Evolutionary conservation across 1,139 yeast species (phyloP), one percentile per base, ranked within the genome.

Genomic region (Yarrowia galli): DNA sequence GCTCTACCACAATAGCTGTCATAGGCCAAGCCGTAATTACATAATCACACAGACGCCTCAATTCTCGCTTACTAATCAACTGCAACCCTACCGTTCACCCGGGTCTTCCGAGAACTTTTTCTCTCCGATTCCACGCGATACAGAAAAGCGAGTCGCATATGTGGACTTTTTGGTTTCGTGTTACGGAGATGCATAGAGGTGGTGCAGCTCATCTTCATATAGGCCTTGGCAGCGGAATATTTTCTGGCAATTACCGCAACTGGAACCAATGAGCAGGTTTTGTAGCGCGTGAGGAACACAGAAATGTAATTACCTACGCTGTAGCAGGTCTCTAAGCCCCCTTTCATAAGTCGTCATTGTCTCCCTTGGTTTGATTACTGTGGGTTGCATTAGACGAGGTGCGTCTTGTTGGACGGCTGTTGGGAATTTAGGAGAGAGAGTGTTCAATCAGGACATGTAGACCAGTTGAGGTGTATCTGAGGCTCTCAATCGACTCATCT

Each of bases 111-210:
- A 28, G 10, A 6, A 4, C 9, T 48, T 28, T 51, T 51, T 51
- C 58, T 22, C 9, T 51, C 38, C 58, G 42, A 20, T 51, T 51
- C 58, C 58, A 51, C 43, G 43, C 58, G 42, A 23, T 12, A 5
- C 40, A 15, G 56, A 51, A 51, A 51, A 32, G 56, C 56, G 56
- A 51, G 56, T 45, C 49, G 49, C 49, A 45, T 16, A 15, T 23
- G 18, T 43, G 46, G n/a, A n/a, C n/a, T n/a, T n/a, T n/a, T n/a
- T n/a, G n/a, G 48, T 43, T 48, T 36, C 23, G 38, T 28, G 32
- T 49, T 49, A 0, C 9, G 15, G 20, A n/a, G 38, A n/a, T 49
- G 54, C 54, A 49, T 18, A 12, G 23, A 12, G 3, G 9, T 42
- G 54, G 54, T 49, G 54, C 54, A 49, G 22, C 16, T 18, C 38